Percentiles rank a stretch among this genome's conserved stretches.
Evolutionary conservation across 164 flowering plant species (phyloP).

Genomic region (Piper longum): DNA sequence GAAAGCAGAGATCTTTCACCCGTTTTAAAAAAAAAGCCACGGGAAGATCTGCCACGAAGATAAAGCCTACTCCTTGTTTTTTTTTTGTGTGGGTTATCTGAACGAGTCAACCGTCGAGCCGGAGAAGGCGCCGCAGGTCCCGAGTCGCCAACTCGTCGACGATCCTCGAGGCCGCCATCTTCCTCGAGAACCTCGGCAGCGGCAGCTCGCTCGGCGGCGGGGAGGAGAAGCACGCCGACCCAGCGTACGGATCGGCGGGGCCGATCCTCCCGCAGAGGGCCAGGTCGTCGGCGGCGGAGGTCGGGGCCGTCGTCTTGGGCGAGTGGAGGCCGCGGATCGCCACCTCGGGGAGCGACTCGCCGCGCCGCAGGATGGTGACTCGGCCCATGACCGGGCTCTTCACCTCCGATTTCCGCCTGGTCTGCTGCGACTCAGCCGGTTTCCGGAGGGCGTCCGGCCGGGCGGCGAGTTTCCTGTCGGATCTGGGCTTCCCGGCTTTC

Average conservation of each 20-base stretch:
- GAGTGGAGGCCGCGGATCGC: not conserved
- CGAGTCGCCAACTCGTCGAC: conserved; percentile 27
- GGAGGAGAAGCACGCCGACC: conserved; percentile 34
- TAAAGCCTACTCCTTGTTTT: no score
- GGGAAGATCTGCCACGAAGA: not conserved
- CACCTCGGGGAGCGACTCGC: conserved; percentile 14
- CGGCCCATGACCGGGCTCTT: conserved; percentile 18
- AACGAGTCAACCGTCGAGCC: not conserved
- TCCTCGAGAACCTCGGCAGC: conserved; percentile 39
- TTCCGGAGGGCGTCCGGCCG: not conserved
- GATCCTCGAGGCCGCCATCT: conserved; percentile 8
- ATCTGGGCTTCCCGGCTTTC: not conserved
- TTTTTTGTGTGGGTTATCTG: no score
- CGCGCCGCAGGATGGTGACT: conserved; percentile 33
- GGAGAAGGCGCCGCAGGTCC: conserved; percentile 24
- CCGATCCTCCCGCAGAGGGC: conserved; percentile 8
- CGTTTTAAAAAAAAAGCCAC: not conserved
- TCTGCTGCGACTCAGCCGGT: not conserved
- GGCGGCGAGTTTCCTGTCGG: not conserved
- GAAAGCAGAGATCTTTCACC: not conserved
- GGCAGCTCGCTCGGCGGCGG: conserved; percentile 61
- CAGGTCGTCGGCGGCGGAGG: conserved; percentile 4
- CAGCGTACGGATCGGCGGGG: conserved; percentile 33
- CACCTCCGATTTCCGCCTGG: not conserved
- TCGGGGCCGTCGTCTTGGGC: not conserved